Base-by-base conservation (phyloP, 441 rosid species). In the Hypseocharis bilobata region DNA sequence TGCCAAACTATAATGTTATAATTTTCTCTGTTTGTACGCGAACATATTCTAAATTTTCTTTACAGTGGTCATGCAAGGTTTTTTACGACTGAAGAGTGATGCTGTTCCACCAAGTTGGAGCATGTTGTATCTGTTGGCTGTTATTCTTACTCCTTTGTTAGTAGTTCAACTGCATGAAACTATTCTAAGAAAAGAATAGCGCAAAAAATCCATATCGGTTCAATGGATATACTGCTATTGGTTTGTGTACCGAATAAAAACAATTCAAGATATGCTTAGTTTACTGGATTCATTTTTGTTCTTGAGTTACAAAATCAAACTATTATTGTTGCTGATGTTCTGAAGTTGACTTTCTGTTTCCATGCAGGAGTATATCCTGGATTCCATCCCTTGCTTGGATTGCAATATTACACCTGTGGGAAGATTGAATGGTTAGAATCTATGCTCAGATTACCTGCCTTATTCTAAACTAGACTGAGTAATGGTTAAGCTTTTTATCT, bases 351-450 rank as follows among this genome's bases (percentile, higher is more conserved):
- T 36, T 25, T 47, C 6, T 42, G 52, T 70, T 49, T 64, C 36
- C 20, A 68, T 74, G 69, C 88, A 92, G 97, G 84, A 79, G 77
- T 84, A 13, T 88, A 90, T 82, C 89, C 86, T 54, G 76, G 77
- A 63, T 78, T 73, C 34, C 96, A 92, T 83, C 98, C 98, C 38
- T 78, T 88, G 81, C 84, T 84, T 52, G 97, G 98, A 70, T 73
- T 88, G 73, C 95, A 87, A 67, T 88, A 84, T 60, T 88, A 90
- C 70, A 84, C 88, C 58, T 75, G 88, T 34, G 98, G 96, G 71
- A 92, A 90, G 72, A 87, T 92, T 34, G 97, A 92, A 76, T 91
- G 96, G 97, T 93, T 69, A 70, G 85, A 7, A 30, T 32, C 27
- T 62, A 4, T 49, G 2, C 16, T 51, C 20, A n/a, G 3, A 58